Evolutionary conservation across 495 filamentous ascomycete species (phyloP), one percentile per base, ranked within the genome.

Genomic region (Cudoniella acicularis): DNA sequence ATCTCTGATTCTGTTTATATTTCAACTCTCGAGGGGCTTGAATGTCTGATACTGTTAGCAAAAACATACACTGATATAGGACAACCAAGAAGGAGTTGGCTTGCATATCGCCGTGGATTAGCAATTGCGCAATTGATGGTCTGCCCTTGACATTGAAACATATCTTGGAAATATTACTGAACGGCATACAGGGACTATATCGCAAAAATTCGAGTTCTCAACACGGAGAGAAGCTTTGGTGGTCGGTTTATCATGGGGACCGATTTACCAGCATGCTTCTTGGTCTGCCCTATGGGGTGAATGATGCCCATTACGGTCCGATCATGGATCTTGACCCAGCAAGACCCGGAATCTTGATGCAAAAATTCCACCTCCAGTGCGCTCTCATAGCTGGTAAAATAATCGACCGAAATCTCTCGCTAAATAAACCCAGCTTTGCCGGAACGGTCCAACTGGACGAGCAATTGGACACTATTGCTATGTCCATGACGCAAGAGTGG

Each of bases 241-340:
- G 16, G 30, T 43, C 56, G 1, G 20, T 64, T 2, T 64, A 64
- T 30, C 62, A 60, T 22, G 62, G 62, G n/a, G 62, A 64, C 24
- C 45, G 62, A 20, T 64, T 64, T 50, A 24, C 52, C 17, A 64
- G 62, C 23, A 21, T 64, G 18, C 57, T 64, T 22, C 57, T 64
- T 0, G 62, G 62, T 1, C 49, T 64, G 11, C 62, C 62, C 13
- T 53, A 56, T 16, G 62, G 51, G 0, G 26, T 64, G 22, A 56
- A 60, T 46, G 62, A 64, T 46, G 53, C 51, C 24, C 52, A 56
- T 22, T 41, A 41, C 27, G 20, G 18, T n/a, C 24, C 53, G 8
- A 40, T 18, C 4, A 10, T 17, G 16, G 13, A 26, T 40, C 18
- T 26, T n/a, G 6, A 23, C 11, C 48, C 6, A 49, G 36, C 26